Percentiles rank a stretch among this genome's conserved stretches.
Evolutionary conservation across 495 filamentous ascomycete genomes (phyloP).

Genomic region (Wilcoxina mikolae): DNA sequence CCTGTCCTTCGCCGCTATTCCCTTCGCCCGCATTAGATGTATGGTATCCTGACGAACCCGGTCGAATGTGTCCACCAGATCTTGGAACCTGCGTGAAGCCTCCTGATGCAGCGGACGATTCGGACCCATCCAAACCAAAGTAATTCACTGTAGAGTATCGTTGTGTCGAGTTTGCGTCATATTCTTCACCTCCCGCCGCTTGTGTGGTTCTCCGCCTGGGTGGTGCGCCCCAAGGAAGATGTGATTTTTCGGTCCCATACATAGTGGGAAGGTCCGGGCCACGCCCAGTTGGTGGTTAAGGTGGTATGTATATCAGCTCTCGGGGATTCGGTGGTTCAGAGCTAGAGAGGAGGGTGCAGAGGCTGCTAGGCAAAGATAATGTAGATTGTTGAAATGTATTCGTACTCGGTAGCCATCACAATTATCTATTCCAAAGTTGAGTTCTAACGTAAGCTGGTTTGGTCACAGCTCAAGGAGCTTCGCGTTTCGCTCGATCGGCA

Average conservation of each 20-base stretch:
- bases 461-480: no score
- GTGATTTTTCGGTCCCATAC: not conserved
- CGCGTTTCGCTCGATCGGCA: no score
- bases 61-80: not conserved
- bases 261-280: not conserved
- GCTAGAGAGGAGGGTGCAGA: not conserved
- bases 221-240: not conserved
- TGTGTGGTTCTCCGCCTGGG: not conserved
- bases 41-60: not conserved
- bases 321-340: not conserved
- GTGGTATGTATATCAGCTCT: no score
- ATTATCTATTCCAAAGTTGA: conserved; percentile 3
- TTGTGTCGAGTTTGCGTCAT: not conserved
- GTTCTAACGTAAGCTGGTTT: not conserved
- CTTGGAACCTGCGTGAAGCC: conserved; percentile 6
- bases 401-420: conserved; percentile 8
- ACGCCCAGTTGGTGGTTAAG: not conserved
- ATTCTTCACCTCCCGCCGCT: not conserved
- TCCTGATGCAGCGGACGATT: conserved; percentile 2
- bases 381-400: conserved; percentile 3
- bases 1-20: not conserved
- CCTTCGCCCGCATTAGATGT: not conserved
- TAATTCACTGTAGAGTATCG: not conserved
- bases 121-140: conserved; percentile 6
- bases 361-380: conserved; percentile 5